Base-by-base conservation (phyloP, 1,284 basidiomycete genomes). In the Peniophora sp. region DNA sequence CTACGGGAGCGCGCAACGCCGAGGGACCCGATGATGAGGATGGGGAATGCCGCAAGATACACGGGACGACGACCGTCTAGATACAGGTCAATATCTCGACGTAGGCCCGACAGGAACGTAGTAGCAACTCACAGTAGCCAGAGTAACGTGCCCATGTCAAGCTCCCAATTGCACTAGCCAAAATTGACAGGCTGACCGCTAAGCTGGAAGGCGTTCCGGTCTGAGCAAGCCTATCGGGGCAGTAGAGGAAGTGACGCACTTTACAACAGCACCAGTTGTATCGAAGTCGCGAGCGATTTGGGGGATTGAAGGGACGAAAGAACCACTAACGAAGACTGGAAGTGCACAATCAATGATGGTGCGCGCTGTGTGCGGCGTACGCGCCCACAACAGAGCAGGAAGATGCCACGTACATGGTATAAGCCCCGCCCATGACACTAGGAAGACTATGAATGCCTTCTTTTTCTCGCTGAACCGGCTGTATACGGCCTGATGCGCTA, bases 241-340 rank as follows among this genome's bases (percentile, higher is more conserved):
- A n/a, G n/a, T n/a, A n/a, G n/a, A 41, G 11, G 14, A 43, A 11
- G 17, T 43, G 3, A 64, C 72, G 51, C 64, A 81, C 75, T 78
- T 81, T 54, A 88, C 72, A 24, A 83, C 63, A 2, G 72, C 58
- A 1, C 72, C 71, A 0, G 79, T 78, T 0, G 83, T 75, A 34
- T 75, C 51, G 8, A 88, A 66, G 51, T 88, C 85, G 18, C 66
- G 62, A 0, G 82, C 75, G 55, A 89, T 80, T 52, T 81, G 71
- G 0, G 83, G 81, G 46, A 89, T 85, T 0, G 78, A 76, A 0
- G 86, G 87, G 2, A 85, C 71, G 63, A 88, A 87, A 1, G 80
- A 76, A 3, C 81, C 79, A 1, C 80, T 74, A 0, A 85, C 77
- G 60, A 88, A 80, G 22, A 85, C 85, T 88, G 36, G n/a, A 45